These are phyloP conservation scores for Funneliformis geosporum DNA, from an alignment of 192 early-diverging fungal species.

Conservation along the genomic window DNA sequence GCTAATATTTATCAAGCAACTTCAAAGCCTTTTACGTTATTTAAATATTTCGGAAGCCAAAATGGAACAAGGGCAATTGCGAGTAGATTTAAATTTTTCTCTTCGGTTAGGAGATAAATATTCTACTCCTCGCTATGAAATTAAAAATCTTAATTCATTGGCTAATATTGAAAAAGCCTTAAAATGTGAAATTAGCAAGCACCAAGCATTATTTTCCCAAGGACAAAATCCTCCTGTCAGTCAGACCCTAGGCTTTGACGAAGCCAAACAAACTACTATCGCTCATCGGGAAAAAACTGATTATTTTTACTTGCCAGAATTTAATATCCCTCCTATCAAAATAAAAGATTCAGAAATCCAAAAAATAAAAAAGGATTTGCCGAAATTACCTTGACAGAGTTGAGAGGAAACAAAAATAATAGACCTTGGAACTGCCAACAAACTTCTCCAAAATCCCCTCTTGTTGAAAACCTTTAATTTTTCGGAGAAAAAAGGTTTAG, in stretches of 20 bases:
- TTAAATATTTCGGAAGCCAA: constrained; percentile 14
- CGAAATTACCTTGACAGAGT: background rate
- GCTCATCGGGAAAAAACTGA: background rate
- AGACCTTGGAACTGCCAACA: background rate
- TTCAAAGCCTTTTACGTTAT: constrained; percentile 14
- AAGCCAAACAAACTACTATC: constrained; percentile 2
- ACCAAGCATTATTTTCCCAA: constrained; percentile 11
- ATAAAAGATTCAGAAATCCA: background rate
- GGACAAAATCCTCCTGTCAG: background rate
- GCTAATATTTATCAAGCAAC: constrained; percentile 8
- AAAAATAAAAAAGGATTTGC: background rate
- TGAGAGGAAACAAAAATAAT: background rate
- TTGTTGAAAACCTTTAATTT: background rate
- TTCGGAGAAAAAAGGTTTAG: background rate
- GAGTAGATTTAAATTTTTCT: constrained; percentile 20
- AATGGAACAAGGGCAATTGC: constrained; percentile 9
- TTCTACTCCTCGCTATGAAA: constrained; percentile 12
- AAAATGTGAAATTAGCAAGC: constrained; percentile 6
- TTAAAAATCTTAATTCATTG: constrained; percentile 8
- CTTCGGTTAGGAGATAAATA: background rate
- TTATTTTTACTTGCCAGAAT: background rate
- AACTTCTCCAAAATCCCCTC: background rate
- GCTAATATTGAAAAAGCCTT: constrained; percentile 7
- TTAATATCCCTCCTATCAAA: constrained; percentile 8
- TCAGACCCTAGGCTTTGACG: constrained; percentile 4